phyloP scores from a whole-genome alignment of 2,329 filamentous ascomycete species.

The Davidsoniella virescens region DNA sequence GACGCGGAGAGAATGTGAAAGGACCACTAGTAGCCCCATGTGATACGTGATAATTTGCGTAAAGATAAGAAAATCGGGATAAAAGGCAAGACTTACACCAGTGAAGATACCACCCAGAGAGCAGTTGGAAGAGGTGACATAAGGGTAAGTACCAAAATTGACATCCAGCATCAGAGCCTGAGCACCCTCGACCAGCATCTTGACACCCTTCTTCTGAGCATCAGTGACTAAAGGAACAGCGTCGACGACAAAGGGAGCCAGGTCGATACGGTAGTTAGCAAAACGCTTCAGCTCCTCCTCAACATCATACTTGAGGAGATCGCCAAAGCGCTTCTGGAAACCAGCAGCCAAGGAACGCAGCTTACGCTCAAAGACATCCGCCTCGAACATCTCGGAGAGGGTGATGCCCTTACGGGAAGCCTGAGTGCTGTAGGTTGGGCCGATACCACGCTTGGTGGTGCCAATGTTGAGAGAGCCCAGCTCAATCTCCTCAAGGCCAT shows the following conservation, averaged over 20 bases:
- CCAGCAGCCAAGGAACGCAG: conserved; percentile 42
- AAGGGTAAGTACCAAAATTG: conserved; percentile 28
- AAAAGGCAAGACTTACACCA: conserved; percentile 12
- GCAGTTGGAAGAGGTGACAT: conserved; percentile 18
- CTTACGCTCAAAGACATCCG: conserved; percentile 48
- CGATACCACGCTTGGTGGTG: conserved; percentile 22
- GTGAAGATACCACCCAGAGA: conserved; percentile 17
- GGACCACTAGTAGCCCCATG: neutral
- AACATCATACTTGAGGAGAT: conserved; percentile 47
- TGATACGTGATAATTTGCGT: neutral
- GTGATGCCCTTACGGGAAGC: conserved; percentile 45
- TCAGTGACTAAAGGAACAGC: conserved; percentile 46
- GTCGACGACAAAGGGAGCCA: conserved; percentile 49
- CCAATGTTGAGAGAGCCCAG: conserved; percentile 24
- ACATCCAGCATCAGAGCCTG: conserved; percentile 48
- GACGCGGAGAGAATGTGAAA: neutral
- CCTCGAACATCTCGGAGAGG: conserved; percentile 51
- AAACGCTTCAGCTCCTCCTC: conserved; percentile 53
- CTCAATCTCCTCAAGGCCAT: conserved; percentile 48
- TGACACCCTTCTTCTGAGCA: conserved; percentile 40
- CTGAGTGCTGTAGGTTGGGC: conserved; percentile 16
- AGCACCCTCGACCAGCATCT: conserved; percentile 53
- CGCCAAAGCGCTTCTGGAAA: conserved; percentile 54
- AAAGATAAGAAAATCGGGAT: neutral
- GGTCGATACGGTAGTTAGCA: conserved; percentile 38